Conservation (phyloP, 768 basidiomycete species). For the Serendipita vermifera region DNA sequence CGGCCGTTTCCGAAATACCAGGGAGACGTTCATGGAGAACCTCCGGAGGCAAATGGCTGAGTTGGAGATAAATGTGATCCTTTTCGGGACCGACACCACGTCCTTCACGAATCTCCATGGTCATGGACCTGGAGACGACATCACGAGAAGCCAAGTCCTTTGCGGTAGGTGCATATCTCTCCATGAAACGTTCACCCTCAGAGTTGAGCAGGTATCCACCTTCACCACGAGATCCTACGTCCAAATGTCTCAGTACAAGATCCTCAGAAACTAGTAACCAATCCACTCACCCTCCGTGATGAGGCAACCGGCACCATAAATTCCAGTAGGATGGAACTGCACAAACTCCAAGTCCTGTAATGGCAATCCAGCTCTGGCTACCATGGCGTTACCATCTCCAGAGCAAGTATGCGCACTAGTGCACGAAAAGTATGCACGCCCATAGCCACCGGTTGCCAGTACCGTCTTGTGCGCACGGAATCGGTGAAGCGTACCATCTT, state of each 20-base stretch:
- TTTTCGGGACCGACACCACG: slow-evolving; percentile 98
- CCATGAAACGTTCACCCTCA: slow-evolving; percentile 99
- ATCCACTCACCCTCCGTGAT: slow-evolving; percentile 77
- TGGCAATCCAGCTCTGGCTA: slow-evolving; percentile 88
- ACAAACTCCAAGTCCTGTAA: slow-evolving; percentile 97
- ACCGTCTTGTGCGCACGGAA: slow-evolving; percentile 99
- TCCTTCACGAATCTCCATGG: slow-evolving; percentile 94
- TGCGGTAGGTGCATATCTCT: slow-evolving; percentile 97
- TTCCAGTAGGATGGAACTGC: slow-evolving; percentile 99
- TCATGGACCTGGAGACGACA: slow-evolving; percentile 99
- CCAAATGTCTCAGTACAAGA: no score
- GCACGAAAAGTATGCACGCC: slow-evolving; percentile 95
- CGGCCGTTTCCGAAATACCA: slow-evolving; percentile 98
- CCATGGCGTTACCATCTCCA: slow-evolving; percentile 98
- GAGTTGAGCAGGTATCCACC: slow-evolving; percentile 98
- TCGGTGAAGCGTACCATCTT: slow-evolving; percentile 96
- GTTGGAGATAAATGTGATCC: slow-evolving; percentile 92
- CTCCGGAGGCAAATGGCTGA: slow-evolving; percentile 92
- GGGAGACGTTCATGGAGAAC: slow-evolving; percentile 93
- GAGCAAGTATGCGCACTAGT: slow-evolving; percentile 98
- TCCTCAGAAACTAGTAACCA: not conserved
- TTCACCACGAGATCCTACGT: slow-evolving; percentile 88
- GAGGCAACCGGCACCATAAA: slow-evolving; percentile 97
- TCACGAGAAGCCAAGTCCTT: slow-evolving; percentile 99
- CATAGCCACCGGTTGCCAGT: slow-evolving; percentile 95